These are phyloP conservation scores for Cytospora paraplurivora DNA, from an alignment of 2,329 filamentous ascomycete species.

Conservation along the genomic window DNA sequence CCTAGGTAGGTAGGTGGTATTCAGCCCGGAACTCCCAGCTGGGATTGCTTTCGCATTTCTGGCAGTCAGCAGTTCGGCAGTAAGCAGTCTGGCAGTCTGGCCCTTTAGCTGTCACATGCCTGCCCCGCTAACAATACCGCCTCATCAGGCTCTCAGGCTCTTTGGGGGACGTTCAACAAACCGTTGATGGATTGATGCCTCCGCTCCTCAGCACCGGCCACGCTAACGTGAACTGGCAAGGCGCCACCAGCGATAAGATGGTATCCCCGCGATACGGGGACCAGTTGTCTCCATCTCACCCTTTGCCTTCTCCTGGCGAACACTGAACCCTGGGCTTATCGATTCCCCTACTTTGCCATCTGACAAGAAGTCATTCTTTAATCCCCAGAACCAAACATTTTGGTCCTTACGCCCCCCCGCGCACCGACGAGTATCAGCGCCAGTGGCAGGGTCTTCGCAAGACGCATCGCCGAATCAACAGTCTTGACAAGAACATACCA, in stretches of 20 bases:
- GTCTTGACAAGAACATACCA: conserved; percentile 6
- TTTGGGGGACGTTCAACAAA: background rate
- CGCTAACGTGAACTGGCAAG: conserved; percentile 20
- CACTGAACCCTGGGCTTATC: conserved; percentile 2
- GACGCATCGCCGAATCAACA: background rate
- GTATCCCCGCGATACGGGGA: background rate
- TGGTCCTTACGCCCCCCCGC: background rate
- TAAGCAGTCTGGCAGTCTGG: too few relatives aligned
- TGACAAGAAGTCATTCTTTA: background rate
- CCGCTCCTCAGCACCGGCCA: conserved; percentile 3
- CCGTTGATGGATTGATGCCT: background rate
- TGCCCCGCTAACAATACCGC: background rate
- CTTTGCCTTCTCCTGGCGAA: conserved; percentile 1
- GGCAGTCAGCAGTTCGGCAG: too few relatives aligned
- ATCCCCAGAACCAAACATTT: background rate
- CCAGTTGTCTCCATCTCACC: conserved; percentile 5
- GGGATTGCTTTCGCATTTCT: too few relatives aligned
- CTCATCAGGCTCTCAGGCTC: background rate
- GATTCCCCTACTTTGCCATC: background rate
- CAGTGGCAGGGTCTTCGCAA: conserved; percentile 14
- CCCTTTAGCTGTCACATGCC: too few relatives aligned
- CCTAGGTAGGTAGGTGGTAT: too few relatives aligned
- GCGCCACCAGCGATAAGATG: conserved; percentile 19
- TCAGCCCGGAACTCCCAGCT: too few relatives aligned
- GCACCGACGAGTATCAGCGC: conserved; percentile 13